A percentile compares a stretch with the other conserved stretches of the same genome.
Evolutionary conservation across 2,329 filamentous ascomycete species (phyloP).

Genomic region (Diplodia mutila): DNA sequence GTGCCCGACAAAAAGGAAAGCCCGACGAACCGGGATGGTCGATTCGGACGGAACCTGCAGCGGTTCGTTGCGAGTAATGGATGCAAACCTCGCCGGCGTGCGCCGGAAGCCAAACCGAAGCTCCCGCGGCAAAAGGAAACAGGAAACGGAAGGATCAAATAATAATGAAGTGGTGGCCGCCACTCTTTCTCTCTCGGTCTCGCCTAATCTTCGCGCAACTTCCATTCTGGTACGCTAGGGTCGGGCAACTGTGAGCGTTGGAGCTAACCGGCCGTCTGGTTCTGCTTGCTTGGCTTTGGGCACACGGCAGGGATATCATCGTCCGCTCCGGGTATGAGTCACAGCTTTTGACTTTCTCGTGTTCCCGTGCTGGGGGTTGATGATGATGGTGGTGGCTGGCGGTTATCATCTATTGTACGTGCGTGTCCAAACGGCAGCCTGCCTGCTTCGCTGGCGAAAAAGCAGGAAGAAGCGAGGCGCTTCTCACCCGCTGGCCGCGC

Average conservation of each 20-base stretch:
- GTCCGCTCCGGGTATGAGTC: background rate
- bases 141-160: background rate
- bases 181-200: background rate
- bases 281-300: background rate
- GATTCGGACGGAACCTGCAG: constrained; percentile 4
- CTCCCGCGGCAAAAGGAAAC: background rate
- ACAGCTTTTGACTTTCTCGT: constrained; percentile 4
- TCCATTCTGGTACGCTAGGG: constrained; percentile 11
- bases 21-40: background rate
- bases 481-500: background rate
- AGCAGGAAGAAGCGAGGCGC: background rate
- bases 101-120: background rate
- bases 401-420: no score
- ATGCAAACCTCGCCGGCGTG: background rate
- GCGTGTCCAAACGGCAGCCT: background rate
- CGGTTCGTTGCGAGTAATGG: constrained; percentile 16
- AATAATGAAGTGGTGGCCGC: background rate
- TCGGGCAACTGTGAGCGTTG: background rate
- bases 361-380: no score
- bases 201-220: background rate
- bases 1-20: background rate
- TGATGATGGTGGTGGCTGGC: no score
- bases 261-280: background rate
- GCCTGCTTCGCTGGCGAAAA: background rate
- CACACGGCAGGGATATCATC: background rate